phyloP scores from a whole-genome alignment of 1,284 basidiomycete species.

The Irpex sp. region DNA sequence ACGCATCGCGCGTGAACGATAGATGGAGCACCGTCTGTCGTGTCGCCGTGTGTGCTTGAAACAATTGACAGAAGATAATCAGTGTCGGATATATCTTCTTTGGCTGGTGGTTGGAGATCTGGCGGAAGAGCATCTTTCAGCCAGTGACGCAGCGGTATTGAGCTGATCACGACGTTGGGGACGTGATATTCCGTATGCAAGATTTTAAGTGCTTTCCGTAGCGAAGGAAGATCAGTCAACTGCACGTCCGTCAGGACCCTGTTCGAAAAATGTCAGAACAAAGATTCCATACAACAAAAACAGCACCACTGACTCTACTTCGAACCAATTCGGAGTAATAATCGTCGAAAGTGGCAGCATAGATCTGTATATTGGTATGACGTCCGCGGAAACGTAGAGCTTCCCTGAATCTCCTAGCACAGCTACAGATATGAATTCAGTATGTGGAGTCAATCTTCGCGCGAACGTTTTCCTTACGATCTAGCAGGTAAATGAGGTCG shows the following conservation, averaged over 20 bases:
- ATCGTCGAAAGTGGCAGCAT: constrained; percentile 83
- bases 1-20: constrained; percentile 69
- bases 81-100: constrained; percentile 23
- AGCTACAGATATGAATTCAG: constrained; percentile 37
- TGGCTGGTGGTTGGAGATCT: constrained; percentile 34
- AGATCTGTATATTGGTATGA: constrained; percentile 83
- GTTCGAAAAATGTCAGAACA: constrained; percentile 7
- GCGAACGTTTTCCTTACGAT: constrained; percentile 61
- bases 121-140: constrained; percentile 47
- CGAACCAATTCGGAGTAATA: constrained; percentile 98
- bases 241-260: constrained; percentile 74
- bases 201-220: constrained; percentile 66
- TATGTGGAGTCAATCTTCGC: neutral
- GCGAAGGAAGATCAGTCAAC: constrained; percentile 62
- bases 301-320: constrained; percentile 76
- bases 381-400: constrained; percentile 86
- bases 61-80: constrained; percentile 76
- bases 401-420: constrained; percentile 89
- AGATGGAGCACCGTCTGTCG: constrained; percentile 27
- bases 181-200: constrained; percentile 78
- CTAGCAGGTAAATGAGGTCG: constrained; percentile 79
- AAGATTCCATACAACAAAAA: neutral
- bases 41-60: constrained; percentile 40
- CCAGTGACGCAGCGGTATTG: constrained; percentile 68
- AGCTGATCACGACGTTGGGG: constrained; percentile 90